A percentile compares a stretch with the other conserved stretches of the same genome.
Evolutionary conservation across 805 yeast genomes (phyloP).

Genomic region (Candida patagonica): DNA sequence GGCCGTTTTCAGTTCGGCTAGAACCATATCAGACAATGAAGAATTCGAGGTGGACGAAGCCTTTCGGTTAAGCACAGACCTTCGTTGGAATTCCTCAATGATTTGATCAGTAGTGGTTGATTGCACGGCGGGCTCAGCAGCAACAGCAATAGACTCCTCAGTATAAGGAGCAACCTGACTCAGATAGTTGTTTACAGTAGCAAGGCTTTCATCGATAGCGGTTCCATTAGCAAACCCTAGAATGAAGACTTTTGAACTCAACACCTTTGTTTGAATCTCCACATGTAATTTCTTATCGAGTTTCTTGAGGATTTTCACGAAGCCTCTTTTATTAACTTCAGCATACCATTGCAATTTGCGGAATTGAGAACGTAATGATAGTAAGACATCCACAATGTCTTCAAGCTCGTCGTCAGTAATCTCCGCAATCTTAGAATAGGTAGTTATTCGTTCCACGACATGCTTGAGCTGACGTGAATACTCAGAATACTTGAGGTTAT

Average conservation of each 20-base stretch:
- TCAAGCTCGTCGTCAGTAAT: slow-evolving; percentile 47
- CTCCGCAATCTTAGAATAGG: slow-evolving; percentile 15
- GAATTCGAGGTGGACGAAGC: slow-evolving; percentile 6
- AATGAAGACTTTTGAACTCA: slow-evolving; percentile 60
- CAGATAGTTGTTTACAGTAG: slow-evolving; percentile 20
- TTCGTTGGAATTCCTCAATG: slow-evolving; percentile 6
- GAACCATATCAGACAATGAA: slow-evolving; percentile 7
- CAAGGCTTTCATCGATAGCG: slow-evolving; percentile 47
- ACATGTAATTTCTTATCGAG: slow-evolving; percentile 77
- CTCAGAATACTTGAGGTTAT: slow-evolving; percentile 61
- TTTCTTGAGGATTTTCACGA: slow-evolving; percentile 79
- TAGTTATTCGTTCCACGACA: slow-evolving; percentile 21
- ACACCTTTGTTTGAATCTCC: slow-evolving; percentile 43
- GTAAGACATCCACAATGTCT: slow-evolving; percentile 55
- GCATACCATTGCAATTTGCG: slow-evolving; percentile 90
- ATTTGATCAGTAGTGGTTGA: slow-evolving; percentile 10
- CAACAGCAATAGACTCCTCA: background rate
- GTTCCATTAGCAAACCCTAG: slow-evolving; percentile 68
- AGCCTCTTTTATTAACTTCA: slow-evolving; percentile 84
- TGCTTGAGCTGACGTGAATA: slow-evolving; percentile 57
- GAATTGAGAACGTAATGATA: slow-evolving; percentile 66
- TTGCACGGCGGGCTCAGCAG: background rate
- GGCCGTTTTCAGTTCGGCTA: slow-evolving; percentile 15
- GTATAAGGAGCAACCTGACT: slow-evolving; percentile 23
- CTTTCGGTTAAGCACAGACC: background rate